These are phyloP conservation scores for Emericellopsis atlantica DNA, from an alignment of 2,329 filamentous ascomycete genomes.

Conservation along the genomic window DNA sequence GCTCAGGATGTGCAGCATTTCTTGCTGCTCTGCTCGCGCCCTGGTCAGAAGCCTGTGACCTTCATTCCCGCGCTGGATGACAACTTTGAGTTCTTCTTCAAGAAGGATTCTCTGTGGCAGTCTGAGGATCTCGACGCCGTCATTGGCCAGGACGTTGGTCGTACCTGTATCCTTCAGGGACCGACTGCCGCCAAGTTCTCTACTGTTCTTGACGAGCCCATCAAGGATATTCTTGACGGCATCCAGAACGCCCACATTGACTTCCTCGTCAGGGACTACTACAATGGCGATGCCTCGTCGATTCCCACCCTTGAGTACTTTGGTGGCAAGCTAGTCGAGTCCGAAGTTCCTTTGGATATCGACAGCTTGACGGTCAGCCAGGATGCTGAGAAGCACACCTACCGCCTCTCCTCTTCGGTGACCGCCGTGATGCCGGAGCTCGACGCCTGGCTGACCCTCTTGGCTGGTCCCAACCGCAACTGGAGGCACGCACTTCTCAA, in stretches of 20 bases:
- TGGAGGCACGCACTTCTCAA: slow-evolving; percentile 95
- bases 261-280: slow-evolving; percentile 66
- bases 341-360: slow-evolving; percentile 51
- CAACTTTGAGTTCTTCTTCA: slow-evolving; percentile 99
- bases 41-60: slow-evolving; percentile 88
- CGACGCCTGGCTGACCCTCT: slow-evolving; percentile 76
- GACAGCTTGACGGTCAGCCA: slow-evolving; percentile 79
- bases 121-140: slow-evolving; percentile 95
- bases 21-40: slow-evolving; percentile 79
- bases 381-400: slow-evolving; percentile 66
- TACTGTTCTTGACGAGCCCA: slow-evolving; percentile 79
- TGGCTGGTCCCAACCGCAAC: slow-evolving; percentile 75
- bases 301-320: slow-evolving; percentile 92
- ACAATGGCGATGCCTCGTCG: slow-evolving; percentile 56
- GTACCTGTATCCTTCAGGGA: slow-evolving; percentile 92
- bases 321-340: slow-evolving; percentile 70
- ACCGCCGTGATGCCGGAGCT: slow-evolving; percentile 62
- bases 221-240: slow-evolving; percentile 86
- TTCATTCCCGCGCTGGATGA: slow-evolving; percentile 94
- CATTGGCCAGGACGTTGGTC: slow-evolving; percentile 87
- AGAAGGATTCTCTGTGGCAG: slow-evolving; percentile 99
- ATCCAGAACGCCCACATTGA: slow-evolving; percentile 84
- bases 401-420: slow-evolving; percentile 67
- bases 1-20: slow-evolving; percentile 98
- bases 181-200: slow-evolving; percentile 88